Evolutionary conservation across 306 rosid species (phyloP).

Genomic region (Cucurbita pepo): DNA sequence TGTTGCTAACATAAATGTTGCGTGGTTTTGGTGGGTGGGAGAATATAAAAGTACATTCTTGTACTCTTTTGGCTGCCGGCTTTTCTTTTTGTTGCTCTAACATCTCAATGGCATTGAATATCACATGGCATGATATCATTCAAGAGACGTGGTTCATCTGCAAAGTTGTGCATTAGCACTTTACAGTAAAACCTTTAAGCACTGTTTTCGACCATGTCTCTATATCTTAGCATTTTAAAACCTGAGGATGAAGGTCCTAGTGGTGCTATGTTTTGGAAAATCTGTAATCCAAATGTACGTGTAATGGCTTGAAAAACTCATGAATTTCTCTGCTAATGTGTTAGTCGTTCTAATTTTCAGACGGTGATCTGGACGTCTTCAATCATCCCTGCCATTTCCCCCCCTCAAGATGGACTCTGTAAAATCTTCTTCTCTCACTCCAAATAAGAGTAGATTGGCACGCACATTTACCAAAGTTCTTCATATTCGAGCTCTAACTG

Average conservation of each 20-base stretch:
- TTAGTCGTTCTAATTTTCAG: neutral
- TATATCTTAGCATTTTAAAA: no score
- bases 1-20: neutral
- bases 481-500: constrained; percentile 43
- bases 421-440: constrained; percentile 38
- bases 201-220: no score
- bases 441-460: constrained; percentile 47
- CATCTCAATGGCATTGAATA: neutral
- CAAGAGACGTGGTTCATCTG: neutral
- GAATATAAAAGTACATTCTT: neutral
- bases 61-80: neutral
- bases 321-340: neutral
- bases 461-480: constrained; percentile 66
- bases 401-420: constrained; percentile 62
- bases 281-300: neutral
- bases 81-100: neutral
- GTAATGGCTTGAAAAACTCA: neutral
- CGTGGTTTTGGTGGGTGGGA: neutral
- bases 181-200: no score
- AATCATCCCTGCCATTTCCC: neutral
- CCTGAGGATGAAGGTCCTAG: no score
- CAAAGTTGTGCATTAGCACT: neutral
- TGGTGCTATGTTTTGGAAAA: no score
- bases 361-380: neutral
- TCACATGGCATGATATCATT: neutral